Conservation (phyloP, 441 rosid genomes). For the Syzygium syzygioides region DNA sequence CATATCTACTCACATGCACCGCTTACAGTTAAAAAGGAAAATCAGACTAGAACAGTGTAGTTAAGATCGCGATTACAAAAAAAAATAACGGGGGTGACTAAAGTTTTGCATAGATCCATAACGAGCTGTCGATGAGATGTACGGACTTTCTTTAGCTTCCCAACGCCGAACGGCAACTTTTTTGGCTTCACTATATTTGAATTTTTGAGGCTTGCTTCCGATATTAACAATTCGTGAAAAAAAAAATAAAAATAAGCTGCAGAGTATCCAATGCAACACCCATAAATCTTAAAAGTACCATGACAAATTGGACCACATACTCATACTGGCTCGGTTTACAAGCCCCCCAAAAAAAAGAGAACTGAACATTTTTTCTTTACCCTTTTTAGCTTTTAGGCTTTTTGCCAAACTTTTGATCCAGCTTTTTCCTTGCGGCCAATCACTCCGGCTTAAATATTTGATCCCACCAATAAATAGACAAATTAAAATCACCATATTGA, state of each 20-base stretch:
- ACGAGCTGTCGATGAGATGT: background rate
- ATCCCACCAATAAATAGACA: background rate
- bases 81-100: no score
- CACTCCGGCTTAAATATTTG: background rate
- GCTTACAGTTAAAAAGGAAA: background rate
- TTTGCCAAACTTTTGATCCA: background rate
- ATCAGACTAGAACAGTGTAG: background rate
- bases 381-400: background rate
- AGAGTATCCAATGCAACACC: background rate
- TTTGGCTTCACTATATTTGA: background rate
- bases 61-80: background rate
- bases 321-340: background rate
- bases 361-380: background rate
- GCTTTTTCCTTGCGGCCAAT: background rate
- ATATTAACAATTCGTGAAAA: background rate
- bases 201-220: background rate
- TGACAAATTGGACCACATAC: background rate
- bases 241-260: background rate
- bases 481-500: background rate
- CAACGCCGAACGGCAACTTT: background rate
- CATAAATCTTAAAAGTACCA: background rate
- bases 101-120: no score
- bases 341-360: background rate
- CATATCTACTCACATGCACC: fast-evolving
- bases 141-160: background rate